These are phyloP conservation scores for Epichloe sibirici DNA, from an alignment of 2,329 filamentous ascomycete species.

Conservation along the genomic window DNA sequence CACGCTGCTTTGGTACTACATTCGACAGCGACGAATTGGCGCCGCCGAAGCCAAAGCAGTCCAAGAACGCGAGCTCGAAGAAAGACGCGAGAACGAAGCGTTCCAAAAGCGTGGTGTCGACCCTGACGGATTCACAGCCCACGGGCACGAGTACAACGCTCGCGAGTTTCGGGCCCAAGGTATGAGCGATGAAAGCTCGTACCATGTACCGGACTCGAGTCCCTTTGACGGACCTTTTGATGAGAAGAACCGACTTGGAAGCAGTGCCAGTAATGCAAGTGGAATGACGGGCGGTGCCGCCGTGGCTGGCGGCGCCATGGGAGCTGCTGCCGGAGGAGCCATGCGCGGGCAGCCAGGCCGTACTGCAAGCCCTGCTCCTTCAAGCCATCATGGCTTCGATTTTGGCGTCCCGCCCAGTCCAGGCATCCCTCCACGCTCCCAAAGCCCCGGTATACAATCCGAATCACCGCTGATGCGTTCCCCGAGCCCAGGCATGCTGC, in stretches of 20 bases:
- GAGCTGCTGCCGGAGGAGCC: constrained; percentile 2
- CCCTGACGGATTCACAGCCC: constrained; percentile 30
- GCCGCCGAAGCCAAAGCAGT: constrained; percentile 36
- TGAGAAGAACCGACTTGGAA: constrained; percentile 5
- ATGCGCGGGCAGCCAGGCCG: constrained; percentile 1
- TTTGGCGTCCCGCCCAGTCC: constrained; percentile 8
- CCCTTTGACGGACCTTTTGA: constrained; percentile 6
- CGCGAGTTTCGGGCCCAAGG: constrained; percentile 7
- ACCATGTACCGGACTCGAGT: constrained; percentile 9
- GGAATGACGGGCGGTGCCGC: constrained; percentile 8
- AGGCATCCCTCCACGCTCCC: neutral
- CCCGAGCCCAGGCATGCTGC: neutral
- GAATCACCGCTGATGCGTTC: neutral
- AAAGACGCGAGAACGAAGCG: constrained; percentile 38
- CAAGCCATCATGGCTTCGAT: constrained; percentile 9
- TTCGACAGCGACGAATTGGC: constrained; percentile 41
- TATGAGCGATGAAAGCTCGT: constrained; percentile 8
- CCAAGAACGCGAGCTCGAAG: constrained; percentile 30
- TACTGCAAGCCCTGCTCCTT: constrained; percentile 7
- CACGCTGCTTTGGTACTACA: constrained; percentile 38
- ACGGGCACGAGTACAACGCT: constrained; percentile 13
- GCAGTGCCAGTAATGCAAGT: constrained; percentile 6
- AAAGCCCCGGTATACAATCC: constrained; percentile 4
- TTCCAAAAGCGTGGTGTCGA: constrained; percentile 35
- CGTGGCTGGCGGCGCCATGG: constrained; percentile 1